Evolutionary conservation across 371 early-diverging fungal species (phyloP).

Genomic region (Gilbertella persicaria): DNA sequence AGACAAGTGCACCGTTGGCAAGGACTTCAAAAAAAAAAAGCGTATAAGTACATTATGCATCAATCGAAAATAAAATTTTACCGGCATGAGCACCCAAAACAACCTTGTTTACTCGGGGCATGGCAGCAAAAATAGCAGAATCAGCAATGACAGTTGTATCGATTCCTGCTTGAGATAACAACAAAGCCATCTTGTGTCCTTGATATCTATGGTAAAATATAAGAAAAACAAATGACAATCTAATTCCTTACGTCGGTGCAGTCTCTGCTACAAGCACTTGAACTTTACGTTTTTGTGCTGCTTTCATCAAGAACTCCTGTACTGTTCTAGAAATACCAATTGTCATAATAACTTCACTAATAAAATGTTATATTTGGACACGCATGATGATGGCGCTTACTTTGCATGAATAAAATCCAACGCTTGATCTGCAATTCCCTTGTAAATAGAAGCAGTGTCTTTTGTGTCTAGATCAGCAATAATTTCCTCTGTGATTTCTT

Average conservation of each 20-base stretch:
- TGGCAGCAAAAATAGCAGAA: slow-evolving; percentile 93
- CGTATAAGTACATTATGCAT: too few species aligned
- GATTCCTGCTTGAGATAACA: slow-evolving; percentile 79
- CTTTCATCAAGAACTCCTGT: slow-evolving; percentile 82
- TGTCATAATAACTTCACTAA: slow-evolving; percentile 94
- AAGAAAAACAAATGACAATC: too few species aligned
- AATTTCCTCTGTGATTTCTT: slow-evolving; percentile 81
- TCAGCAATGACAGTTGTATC: slow-evolving; percentile 93
- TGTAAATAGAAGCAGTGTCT: too few species aligned
- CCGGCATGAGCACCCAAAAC: slow-evolving; percentile 92
- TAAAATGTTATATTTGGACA: background rate
- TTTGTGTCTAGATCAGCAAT: slow-evolving; percentile 83
- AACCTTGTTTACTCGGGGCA: slow-evolving; percentile 97
- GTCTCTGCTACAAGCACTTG: slow-evolving; percentile 93
- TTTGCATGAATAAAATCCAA: slow-evolving; percentile 89
- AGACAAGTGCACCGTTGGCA: slow-evolving; percentile 92
- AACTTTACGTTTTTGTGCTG: slow-evolving; percentile 85
- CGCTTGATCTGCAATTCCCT: slow-evolving; percentile 78
- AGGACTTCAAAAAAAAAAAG: too few species aligned
- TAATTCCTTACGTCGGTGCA: slow-evolving; percentile 83
- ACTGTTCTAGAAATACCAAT: slow-evolving; percentile 88
- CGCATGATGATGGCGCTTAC: slow-evolving; percentile 56
- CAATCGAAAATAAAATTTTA: too few species aligned
- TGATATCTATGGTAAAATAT: too few species aligned
- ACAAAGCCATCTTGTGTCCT: slow-evolving; percentile 85